A percentile compares a stretch with the other conserved stretches of the same genome.
phyloP scores from a whole-genome alignment of 2,329 filamentous ascomycete species.

The Plectosphaerella cucumerina region DNA sequence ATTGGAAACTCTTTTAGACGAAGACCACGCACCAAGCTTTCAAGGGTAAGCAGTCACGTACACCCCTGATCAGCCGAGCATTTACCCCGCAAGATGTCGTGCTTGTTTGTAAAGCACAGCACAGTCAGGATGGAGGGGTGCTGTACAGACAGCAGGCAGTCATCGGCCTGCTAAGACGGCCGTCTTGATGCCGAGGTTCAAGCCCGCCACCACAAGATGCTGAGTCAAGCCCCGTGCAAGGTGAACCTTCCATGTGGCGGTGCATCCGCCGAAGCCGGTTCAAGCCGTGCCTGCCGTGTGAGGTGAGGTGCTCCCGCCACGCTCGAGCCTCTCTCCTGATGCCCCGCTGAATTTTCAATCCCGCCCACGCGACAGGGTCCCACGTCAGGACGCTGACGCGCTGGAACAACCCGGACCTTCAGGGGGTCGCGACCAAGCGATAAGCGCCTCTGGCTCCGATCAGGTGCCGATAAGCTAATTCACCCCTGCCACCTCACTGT shows the following conservation, averaged over 20 bases:
- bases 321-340: background rate
- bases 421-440: slow-evolving; percentile 4
- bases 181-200: slow-evolving; percentile 7
- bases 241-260: background rate
- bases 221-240: too few species aligned
- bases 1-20: background rate
- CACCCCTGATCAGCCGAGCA: background rate
- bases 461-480: slow-evolving; percentile 12
- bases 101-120: background rate
- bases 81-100: background rate
- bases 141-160: background rate
- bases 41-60: too few species aligned
- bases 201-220: too few species aligned
- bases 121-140: background rate
- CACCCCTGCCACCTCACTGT: background rate
- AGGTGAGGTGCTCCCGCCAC: too few species aligned
- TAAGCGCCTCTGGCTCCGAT: slow-evolving; percentile 2
- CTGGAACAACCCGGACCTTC: background rate
- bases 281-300: background rate
- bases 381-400: background rate
- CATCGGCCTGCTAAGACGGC: background rate
- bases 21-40: too few species aligned
- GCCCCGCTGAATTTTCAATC: background rate
- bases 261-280: background rate
- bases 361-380: background rate